Evolutionary conservation across 176 grass and related monocot species (phyloP).

Genomic region (Oryza punctata): DNA sequence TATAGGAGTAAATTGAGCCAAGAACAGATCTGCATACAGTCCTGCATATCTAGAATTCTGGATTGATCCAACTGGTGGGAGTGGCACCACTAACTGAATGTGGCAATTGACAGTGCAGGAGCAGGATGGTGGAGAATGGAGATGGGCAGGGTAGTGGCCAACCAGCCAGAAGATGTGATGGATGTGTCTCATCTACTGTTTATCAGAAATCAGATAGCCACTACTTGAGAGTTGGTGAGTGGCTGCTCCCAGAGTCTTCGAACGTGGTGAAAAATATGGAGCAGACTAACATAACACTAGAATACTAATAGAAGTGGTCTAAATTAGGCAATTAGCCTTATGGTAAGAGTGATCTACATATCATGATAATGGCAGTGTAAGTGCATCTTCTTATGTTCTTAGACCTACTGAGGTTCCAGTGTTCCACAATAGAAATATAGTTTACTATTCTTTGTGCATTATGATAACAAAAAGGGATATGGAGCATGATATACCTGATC

Average conservation of each 20-base stretch:
- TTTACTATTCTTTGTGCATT: not conserved
- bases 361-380: not conserved
- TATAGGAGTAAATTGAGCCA: not conserved
- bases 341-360: slow-evolving; percentile 10
- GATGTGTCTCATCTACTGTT: not conserved
- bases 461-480: not conserved
- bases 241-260: slow-evolving; percentile 5
- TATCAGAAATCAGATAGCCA: not conserved
- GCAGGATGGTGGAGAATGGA: not conserved
- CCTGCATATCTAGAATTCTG: not conserved
- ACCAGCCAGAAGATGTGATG: not conserved
- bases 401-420: not conserved
- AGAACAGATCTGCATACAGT: not conserved
- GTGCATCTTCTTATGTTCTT: not conserved
- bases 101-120: not conserved
- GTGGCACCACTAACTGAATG: not conserved
- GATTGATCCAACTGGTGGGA: not conserved
- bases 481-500: slow-evolving; percentile 62
- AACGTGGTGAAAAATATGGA: not conserved
- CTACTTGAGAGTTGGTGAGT: not conserved
- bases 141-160: not conserved
- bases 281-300: not conserved
- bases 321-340: not conserved
- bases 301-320: not conserved
- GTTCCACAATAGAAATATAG: not conserved